Conservation (phyloP, 2,329 filamentous ascomycete species). For the Aspergillus melleus region DNA sequence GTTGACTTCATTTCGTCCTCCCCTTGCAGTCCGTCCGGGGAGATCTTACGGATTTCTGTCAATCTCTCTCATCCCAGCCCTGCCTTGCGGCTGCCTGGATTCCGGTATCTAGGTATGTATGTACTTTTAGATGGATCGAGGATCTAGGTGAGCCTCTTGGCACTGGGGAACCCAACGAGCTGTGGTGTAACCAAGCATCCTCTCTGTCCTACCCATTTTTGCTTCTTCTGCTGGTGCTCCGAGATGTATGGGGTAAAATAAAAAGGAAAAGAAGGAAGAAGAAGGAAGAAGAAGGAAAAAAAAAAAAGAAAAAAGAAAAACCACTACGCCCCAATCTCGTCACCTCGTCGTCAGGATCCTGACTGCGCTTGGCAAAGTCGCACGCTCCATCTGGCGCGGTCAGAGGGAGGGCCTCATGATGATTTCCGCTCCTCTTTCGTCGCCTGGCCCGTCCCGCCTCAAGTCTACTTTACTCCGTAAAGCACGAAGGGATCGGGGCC, state of each 20-base stretch:
- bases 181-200: background rate
- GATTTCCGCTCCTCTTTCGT: background rate
- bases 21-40: too few relatives aligned
- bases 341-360: background rate
- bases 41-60: background rate
- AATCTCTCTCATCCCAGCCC: background rate
- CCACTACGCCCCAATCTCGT: background rate
- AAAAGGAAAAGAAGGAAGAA: background rate
- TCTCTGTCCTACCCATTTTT: background rate
- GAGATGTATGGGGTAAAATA: too few relatives aligned
- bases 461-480: background rate
- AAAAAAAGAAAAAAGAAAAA: background rate
- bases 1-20: too few relatives aligned
- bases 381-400: background rate
- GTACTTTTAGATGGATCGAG: background rate
- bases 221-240: too few relatives aligned
- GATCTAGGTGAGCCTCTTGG: background rate
- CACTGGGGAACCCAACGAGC: background rate
- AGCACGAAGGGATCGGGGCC: conserved; percentile 2
- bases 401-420: background rate
- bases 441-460: background rate
- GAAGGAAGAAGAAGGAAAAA: too few relatives aligned
- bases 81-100: too few relatives aligned
- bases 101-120: background rate
- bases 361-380: background rate